A percentile compares a stretch with the other conserved stretches of the same genome.
Evolutionary conservation across 176 grass and related monocot species (phyloP).

Genomic region (Tuctoria greenei): DNA sequence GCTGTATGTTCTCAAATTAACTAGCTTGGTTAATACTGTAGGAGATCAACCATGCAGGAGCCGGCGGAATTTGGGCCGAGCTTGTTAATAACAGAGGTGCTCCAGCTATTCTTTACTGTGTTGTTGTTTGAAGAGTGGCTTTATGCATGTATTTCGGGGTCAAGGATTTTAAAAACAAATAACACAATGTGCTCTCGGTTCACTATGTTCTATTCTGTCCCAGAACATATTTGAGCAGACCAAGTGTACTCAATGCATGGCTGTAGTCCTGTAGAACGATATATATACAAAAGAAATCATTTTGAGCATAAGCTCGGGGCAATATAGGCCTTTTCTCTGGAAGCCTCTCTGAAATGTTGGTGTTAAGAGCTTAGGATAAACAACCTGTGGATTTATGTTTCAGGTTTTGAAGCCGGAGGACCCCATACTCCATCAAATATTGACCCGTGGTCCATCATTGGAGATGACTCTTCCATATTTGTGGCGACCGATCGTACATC

Average conservation of each 20-base stretch:
- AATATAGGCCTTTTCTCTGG: not conserved
- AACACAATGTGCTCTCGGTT: not conserved
- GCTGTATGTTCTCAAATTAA: constrained; percentile 2
- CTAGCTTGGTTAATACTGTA: constrained; percentile 31
- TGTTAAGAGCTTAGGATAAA: not conserved
- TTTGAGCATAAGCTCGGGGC: not conserved
- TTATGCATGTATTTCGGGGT: not conserved
- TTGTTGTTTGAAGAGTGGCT: not conserved
- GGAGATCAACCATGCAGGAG: constrained; percentile 99
- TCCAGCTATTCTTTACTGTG: constrained; percentile 14
- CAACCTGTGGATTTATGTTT: not conserved
- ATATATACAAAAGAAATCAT: not conserved
- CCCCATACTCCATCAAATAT: constrained; percentile 85
- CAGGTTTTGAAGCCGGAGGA: constrained; percentile 97
- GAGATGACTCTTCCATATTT: constrained; percentile 57
- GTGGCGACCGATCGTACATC: constrained; percentile 66
- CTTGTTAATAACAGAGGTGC: constrained; percentile 93
- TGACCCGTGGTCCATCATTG: constrained; percentile 75
- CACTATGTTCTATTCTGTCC: not conserved
- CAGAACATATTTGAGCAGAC: not conserved
- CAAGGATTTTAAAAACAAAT: not conserved
- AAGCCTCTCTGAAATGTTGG: not conserved
- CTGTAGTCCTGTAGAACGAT: not conserved
- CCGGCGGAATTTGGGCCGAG: constrained; percentile 94
- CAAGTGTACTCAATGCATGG: not conserved